Evolutionary conservation across 1,284 basidiomycete species (phyloP), one percentile per base, ranked within the genome.

Genomic region (Cryptococcus deneoformans): DNA sequence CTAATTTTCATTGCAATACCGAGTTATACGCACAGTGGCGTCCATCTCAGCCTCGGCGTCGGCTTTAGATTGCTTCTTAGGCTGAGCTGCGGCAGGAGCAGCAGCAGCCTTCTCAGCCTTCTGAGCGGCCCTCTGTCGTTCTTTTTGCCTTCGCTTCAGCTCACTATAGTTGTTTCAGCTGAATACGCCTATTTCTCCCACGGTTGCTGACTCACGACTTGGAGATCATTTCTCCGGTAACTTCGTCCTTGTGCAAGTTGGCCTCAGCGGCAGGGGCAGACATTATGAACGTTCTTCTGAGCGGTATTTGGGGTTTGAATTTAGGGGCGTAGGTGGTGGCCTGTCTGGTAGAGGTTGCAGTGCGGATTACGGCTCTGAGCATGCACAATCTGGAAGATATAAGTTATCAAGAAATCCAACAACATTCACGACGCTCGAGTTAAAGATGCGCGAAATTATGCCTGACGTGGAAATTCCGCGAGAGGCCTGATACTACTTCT

Each of bases 141-240:
- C 85, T 82, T 94, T 92, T 75, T 88, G 82, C 66, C 92, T 85
- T 69, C 88, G 84, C 86, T 97, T 97, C 72, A 95, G 83, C 79
- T 96, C 93, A 69, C 92, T 97, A 68, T 6, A n/a, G n/a, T 48
- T 5, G 9, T 16, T 7, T 29, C 44, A 46, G 53, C 34, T 45
- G 44, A 14, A 38, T 34, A 35, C 11, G 8, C 12, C 46, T 53
- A 11, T 9, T 38, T 24, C 29, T 16, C 49, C 24, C 3, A 9
- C 24, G n/a, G 34, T 8, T 56, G 35, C 6, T 7, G 24, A 62
- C 89, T 68, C 59, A 93, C 92, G 85, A 83, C 85, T 97, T 97
- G 80, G 91, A 94, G 71, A 97, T 86, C 87, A 93, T 84, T 79
- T 96, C 92, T 45, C 92, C 92, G 2, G 93, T 94, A 61, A 92